Base-by-base conservation (phyloP, 148 eudicot species). In the Fagopyrum esculentum region DNA sequence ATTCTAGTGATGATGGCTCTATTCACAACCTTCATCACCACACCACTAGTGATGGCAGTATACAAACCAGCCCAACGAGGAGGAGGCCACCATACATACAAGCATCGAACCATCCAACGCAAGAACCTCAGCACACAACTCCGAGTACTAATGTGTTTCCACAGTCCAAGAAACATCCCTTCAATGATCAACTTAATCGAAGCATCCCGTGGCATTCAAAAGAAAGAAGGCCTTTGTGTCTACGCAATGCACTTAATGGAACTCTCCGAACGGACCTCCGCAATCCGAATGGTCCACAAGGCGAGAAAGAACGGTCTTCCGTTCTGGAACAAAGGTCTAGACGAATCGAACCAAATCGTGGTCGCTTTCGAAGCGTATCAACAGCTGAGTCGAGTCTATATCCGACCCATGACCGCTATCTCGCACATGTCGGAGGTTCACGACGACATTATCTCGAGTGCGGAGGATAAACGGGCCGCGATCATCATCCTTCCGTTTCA, bases 181-280 rank as follows among this genome's bases (percentile, higher is more conserved):
- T 78, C 89, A 1, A 78, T 92, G 83, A 88, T 92, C 63, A 89
- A 92, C 71, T 79, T 92, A 19, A 84, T 89, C 12, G 97, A 92
- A 78, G 89, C 89, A 15, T 69, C 90, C 50, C 90, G 94, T 4
- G 94, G 97, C 49, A 91, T 85, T 5, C 90, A 83, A 35, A 86
- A 82, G 77, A 83, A 79, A 61, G 82, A 76, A 16, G 89, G 89
- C 2, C 84, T 91, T 7, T 74, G 82, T 10, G 89, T 91, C 6
- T 89, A 89, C 44, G 97, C 97, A 59, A 91, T 91, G 93, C 97
- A 91, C 82, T 89, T 89, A 61, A 84, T 88, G 89, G 97, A 89
- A 81, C 90, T 91, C 15, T 86, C 94, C 0, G 97, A 91, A 59
- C 84, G 97, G 74, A 86, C 97, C 7, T 91, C 97, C 6, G 92